These are phyloP conservation scores for Draba incana DNA, from an alignment of 345 rosid genomes.

Conservation along the genomic window DNA sequence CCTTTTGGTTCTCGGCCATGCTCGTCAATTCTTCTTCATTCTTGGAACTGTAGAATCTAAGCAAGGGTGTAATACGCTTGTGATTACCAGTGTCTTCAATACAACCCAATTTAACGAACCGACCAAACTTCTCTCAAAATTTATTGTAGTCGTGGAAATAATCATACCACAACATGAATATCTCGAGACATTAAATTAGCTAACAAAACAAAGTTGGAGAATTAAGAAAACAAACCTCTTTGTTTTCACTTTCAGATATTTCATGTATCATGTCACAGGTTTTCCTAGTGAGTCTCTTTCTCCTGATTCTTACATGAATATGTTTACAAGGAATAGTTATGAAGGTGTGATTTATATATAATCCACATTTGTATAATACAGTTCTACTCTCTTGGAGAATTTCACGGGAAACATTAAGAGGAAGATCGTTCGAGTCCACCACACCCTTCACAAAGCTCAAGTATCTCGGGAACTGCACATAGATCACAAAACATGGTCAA, in stretches of 20 bases:
- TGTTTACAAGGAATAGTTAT: background rate
- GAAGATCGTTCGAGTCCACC: conserved; percentile 94
- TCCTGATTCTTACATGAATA: conserved; percentile 85
- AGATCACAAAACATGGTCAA: conserved; percentile 2
- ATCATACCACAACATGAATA: conserved; percentile 27
- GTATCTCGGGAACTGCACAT: conserved; percentile 86
- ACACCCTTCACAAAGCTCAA: conserved; percentile 98
- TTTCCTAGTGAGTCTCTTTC: conserved; percentile 95
- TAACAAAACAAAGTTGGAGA: background rate
- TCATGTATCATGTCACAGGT: conserved; percentile 97
- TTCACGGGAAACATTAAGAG: conserved; percentile 95
- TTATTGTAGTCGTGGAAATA: conserved; percentile 87
- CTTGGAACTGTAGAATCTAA: conserved; percentile 82
- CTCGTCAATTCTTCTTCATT: conserved; percentile 78
- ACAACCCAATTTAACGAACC: conserved; percentile 89
- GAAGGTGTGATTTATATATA: background rate
- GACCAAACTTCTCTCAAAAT: conserved; percentile 98
- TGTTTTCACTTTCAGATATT: conserved; percentile 77
- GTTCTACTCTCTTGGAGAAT: conserved; percentile 94
- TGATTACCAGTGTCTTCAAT: conserved; percentile 97
- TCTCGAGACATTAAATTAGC: background rate
- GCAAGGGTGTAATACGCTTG: conserved; percentile 86
- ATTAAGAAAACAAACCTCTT: conserved; percentile 58
- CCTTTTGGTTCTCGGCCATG: conserved; percentile 96
- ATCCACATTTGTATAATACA: conserved; percentile 40